Evolutionary conservation across 169 alveolate species (phyloP).

Genomic region (Plasmodium berghei): DNA sequence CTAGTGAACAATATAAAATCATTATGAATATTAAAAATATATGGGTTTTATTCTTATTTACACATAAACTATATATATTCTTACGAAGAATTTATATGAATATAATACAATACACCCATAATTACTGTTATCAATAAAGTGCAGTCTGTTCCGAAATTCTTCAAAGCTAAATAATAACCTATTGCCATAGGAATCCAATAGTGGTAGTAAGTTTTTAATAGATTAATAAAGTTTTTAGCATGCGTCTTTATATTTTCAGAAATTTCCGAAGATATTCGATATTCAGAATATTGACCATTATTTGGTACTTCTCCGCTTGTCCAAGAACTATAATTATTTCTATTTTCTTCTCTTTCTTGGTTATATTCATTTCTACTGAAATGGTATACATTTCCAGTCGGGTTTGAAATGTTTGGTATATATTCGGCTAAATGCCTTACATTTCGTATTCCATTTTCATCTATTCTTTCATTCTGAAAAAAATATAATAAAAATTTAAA

Average conservation of each 20-base stretch:
- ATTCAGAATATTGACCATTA: neutral
- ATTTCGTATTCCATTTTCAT: neutral
- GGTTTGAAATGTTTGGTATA: neutral
- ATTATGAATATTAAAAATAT: neutral
- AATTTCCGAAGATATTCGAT: neutral
- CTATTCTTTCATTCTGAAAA: neutral
- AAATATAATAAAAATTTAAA: neutral
- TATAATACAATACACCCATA: neutral
- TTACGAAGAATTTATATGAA: neutral
- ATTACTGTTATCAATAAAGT: slow-evolving; percentile 17
- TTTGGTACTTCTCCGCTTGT: neutral
- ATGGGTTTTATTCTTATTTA: neutral
- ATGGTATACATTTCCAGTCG: neutral
- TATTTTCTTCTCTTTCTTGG: slow-evolving; percentile 8
- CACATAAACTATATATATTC: neutral
- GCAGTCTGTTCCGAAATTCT: slow-evolving; percentile 6
- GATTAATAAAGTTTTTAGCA: too few species aligned
- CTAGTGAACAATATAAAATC: neutral
- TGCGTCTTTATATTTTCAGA: neutral
- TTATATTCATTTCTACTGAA: slow-evolving; percentile 1
- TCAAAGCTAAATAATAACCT: slow-evolving; percentile 27
- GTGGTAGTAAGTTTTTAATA: neutral
- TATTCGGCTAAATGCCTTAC: neutral
- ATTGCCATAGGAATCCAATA: slow-evolving; percentile 8
- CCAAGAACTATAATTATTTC: neutral